Conservation (phyloP, 495 filamentous ascomycete genomes). For the Evansstolkia leycettana region DNA sequence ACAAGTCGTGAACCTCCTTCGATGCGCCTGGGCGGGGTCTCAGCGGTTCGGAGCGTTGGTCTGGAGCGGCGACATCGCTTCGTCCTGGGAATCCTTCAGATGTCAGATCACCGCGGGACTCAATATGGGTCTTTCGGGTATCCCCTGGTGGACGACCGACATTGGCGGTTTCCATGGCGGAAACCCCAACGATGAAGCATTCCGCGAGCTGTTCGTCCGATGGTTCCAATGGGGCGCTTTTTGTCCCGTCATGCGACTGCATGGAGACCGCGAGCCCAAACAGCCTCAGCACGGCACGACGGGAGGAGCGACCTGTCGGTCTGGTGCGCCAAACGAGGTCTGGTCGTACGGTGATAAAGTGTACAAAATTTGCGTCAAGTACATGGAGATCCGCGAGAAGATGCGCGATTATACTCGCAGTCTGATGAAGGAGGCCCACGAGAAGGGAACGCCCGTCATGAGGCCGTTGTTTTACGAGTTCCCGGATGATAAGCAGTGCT, state of each 20-base stretch:
- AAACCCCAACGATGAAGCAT: constrained; percentile 35
- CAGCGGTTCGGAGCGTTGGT: constrained; percentile 48
- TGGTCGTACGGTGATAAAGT: constrained; percentile 46
- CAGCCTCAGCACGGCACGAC: constrained; percentile 21
- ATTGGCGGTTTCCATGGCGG: constrained; percentile 51
- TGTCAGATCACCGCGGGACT: constrained; percentile 44
- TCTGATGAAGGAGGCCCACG: constrained; percentile 42
- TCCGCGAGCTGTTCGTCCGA: constrained; percentile 44
- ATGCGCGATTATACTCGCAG: constrained; percentile 36
- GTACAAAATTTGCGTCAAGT: constrained; percentile 43
- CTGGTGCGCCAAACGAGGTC: constrained; percentile 42
- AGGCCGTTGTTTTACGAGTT: constrained; percentile 46
- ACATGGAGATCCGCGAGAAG: constrained; percentile 38
- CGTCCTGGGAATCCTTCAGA: constrained; percentile 40
- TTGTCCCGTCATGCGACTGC: constrained; percentile 47
- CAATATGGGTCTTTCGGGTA: constrained; percentile 44
- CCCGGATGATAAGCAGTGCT: constrained; percentile 31
- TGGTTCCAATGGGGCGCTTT: constrained; percentile 54
- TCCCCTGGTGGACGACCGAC: constrained; percentile 49
- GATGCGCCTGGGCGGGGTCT: constrained; percentile 47
- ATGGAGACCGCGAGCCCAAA: constrained; percentile 45
- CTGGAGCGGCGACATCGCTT: constrained; percentile 47
- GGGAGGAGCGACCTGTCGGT: constrained; percentile 18
- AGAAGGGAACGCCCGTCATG: constrained; percentile 42
- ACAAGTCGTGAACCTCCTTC: constrained; percentile 43